Conservation (phyloP, 2,329 filamentous ascomycete species). For the Eutypa lata region DNA sequence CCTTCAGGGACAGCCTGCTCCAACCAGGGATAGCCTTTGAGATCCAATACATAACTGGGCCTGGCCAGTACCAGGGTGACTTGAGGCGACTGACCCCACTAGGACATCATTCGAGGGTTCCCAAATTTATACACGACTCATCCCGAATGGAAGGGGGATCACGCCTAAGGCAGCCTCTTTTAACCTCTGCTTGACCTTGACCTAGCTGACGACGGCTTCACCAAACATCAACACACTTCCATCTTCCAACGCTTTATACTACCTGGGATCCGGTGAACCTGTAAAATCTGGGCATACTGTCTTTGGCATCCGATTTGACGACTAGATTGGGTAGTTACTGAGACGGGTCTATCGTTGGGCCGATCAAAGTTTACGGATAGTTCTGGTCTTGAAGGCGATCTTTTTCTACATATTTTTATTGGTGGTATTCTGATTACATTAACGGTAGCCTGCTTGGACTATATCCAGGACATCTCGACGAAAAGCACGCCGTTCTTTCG, state of each 20-base stretch:
- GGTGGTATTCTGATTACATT: background rate
- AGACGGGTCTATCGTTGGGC: background rate
- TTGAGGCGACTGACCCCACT: slow-evolving; percentile 40
- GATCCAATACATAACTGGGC: slow-evolving; percentile 39
- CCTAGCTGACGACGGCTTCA: background rate
- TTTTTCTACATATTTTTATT: background rate
- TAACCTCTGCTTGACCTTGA: background rate
- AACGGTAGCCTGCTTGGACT: background rate
- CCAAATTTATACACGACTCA: slow-evolving; percentile 35
- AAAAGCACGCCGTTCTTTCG: background rate
- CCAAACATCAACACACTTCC: background rate
- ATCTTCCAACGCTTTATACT: background rate
- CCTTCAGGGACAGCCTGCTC: slow-evolving; percentile 36
- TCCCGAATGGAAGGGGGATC: slow-evolving; percentile 19
- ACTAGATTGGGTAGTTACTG: slow-evolving; percentile 4
- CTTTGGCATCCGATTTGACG: slow-evolving; percentile 3
- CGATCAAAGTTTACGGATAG: background rate
- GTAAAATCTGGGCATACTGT: background rate
- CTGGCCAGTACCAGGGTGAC: slow-evolving; percentile 34
- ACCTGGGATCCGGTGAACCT: background rate
- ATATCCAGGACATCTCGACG: background rate
- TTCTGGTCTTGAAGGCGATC: slow-evolving; percentile 1
- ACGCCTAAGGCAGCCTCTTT: slow-evolving; percentile 16
- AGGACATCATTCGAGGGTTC: slow-evolving; percentile 34
- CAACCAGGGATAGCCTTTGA: slow-evolving; percentile 37